These are phyloP conservation scores for Aureobasidium zeae DNA, from an alignment of 2,329 filamentous ascomycete genomes.

Conservation along the genomic window DNA sequence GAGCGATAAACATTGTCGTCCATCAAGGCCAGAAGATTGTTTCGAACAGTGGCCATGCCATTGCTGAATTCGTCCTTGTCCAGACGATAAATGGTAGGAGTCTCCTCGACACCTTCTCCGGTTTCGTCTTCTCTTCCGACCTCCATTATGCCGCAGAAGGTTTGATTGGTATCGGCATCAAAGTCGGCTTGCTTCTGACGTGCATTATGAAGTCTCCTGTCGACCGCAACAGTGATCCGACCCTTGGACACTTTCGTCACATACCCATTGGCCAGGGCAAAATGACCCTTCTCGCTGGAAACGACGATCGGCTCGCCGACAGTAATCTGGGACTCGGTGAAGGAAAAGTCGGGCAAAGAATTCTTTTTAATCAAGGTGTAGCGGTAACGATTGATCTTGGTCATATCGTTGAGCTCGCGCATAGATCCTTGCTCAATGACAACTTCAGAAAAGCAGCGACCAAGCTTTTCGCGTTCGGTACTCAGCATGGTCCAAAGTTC, in stretches of 20 bases:
- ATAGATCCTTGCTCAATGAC: conserved; percentile 70
- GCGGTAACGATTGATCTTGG: conserved; percentile 80
- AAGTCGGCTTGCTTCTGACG: conserved; percentile 69
- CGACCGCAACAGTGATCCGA: conserved; percentile 78
- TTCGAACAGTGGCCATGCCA: conserved; percentile 88
- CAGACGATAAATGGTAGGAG: conserved; percentile 64
- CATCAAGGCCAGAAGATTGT: conserved; percentile 92
- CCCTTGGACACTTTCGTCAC: conserved; percentile 67
- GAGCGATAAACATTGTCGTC: conserved; percentile 63
- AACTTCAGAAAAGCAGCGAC: conserved; percentile 82
- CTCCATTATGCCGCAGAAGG: conserved; percentile 88
- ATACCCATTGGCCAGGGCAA: conserved; percentile 86
- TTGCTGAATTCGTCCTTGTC: conserved; percentile 99
- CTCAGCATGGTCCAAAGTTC: conserved; percentile 97
- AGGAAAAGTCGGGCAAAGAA: conserved; percentile 56
- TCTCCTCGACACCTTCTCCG: conserved; percentile 26
- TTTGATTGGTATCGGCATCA: conserved; percentile 66
- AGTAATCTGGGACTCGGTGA: conserved; percentile 79
- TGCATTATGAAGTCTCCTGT: conserved; percentile 79
- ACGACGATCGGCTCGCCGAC: conserved; percentile 91
- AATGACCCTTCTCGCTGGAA: conserved; percentile 90
- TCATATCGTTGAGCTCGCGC: conserved; percentile 51
- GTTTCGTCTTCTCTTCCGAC: conserved; percentile 47
- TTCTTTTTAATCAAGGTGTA: conserved; percentile 75
- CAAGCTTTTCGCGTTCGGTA: conserved; percentile 73